Percentiles rank a stretch among this genome's conserved stretches.
Conservation (phyloP, 306 rosid genomes). For the Bauhinia variegata region DNA sequence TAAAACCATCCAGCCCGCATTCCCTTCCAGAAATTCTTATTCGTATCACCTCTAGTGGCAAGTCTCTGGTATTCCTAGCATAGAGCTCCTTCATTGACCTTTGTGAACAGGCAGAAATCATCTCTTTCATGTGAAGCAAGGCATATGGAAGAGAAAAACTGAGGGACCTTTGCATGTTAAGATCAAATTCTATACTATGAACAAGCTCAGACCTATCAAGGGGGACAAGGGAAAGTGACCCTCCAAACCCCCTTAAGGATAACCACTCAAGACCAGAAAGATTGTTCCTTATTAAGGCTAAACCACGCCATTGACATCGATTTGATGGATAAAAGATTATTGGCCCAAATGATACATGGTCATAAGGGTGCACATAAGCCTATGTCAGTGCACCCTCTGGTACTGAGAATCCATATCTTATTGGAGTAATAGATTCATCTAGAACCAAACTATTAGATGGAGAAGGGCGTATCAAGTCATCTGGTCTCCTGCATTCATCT, state of each 20-base stretch:
- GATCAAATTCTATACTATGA: slow-evolving; percentile 63
- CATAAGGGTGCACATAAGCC: slow-evolving; percentile 78
- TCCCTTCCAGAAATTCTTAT: slow-evolving; percentile 79
- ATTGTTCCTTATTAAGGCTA: slow-evolving; percentile 88
- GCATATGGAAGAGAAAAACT: slow-evolving; percentile 63
- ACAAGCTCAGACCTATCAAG: slow-evolving; percentile 66
- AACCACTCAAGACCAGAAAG: slow-evolving; percentile 92
- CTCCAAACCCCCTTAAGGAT: slow-evolving; percentile 77
- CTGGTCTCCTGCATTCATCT: slow-evolving; percentile 60
- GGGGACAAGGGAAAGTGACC: slow-evolving; percentile 68
- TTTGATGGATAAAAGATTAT: slow-evolving; percentile 73
- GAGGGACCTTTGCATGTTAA: slow-evolving; percentile 54
- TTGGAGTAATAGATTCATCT: slow-evolving; percentile 57
- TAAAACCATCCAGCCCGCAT: slow-evolving; percentile 81
- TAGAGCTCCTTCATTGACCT: slow-evolving; percentile 65
- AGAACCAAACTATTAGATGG: slow-evolving; percentile 64
- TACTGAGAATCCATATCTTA: slow-evolving; percentile 78
- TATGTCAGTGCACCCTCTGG: slow-evolving; percentile 74
- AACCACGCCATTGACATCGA: slow-evolving; percentile 83
- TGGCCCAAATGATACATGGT: slow-evolving; percentile 74
- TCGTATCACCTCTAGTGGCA: slow-evolving; percentile 70
- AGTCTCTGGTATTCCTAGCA: slow-evolving; percentile 84
- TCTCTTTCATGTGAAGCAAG: slow-evolving; percentile 53
- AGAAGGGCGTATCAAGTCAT: slow-evolving; percentile 65
- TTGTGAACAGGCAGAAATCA: slow-evolving; percentile 59